A percentile compares a stretch with the other conserved stretches of the same genome.
These are phyloP conservation scores for Acer campestre DNA, from an alignment of 345 rosid genomes.

Conservation along the genomic window DNA sequence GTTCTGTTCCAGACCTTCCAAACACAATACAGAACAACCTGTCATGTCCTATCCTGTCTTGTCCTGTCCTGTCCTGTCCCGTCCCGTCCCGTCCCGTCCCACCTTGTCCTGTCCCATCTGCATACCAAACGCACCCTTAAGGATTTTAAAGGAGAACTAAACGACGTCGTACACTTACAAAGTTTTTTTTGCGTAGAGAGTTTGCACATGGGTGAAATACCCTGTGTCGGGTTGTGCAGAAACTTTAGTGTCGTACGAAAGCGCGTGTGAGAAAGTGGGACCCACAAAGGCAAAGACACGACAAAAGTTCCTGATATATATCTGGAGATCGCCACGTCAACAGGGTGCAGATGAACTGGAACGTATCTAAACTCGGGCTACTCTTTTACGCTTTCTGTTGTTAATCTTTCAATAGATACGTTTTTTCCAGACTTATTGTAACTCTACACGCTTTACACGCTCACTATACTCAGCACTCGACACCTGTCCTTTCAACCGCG, in stretches of 20 bases:
- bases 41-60: no score
- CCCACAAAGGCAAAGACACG: neutral
- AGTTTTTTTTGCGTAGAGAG: neutral
- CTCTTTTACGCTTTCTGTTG: neutral
- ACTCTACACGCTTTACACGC: neutral
- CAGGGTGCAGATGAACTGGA: neutral
- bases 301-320: neutral
- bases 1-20: no score
- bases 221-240: conserved; percentile 6
- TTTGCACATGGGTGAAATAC: neutral
- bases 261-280: conserved; percentile 6
- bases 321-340: conserved; percentile 14
- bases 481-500: neutral
- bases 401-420: neutral
- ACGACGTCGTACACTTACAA: neutral
- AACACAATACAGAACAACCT: no score
- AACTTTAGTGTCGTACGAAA: neutral
- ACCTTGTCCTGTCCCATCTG: no score
- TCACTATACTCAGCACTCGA: neutral
- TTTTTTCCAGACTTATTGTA: conserved; percentile 1
- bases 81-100: no score
- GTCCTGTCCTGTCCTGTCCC: no score
- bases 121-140: no score
- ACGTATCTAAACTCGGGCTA: neutral
- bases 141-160: no score